Base-by-base conservation (phyloP, 805 yeast species). In the Ogataea naganishii region DNA sequence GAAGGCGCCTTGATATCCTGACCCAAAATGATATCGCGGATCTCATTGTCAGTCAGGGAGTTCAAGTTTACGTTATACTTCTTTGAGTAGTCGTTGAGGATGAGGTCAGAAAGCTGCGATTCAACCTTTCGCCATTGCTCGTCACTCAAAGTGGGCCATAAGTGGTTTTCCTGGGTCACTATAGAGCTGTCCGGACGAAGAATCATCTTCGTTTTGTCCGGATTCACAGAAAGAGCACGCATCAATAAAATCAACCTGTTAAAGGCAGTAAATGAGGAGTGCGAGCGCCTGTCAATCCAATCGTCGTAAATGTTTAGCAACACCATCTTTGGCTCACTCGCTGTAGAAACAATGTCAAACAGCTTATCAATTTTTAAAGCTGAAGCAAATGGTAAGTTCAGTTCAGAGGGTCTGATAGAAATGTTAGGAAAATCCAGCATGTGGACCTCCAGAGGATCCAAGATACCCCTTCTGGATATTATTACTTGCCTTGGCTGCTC, bases 341-440 rank as follows among this genome's bases (percentile, higher is more conserved):
- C 96, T 40, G 75, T 76, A 55, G 80, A 60, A 7, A 92, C 89
- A 30, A 83, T 62, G 35, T 83, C 84, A 1, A 80, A 71, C 26
- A 92, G 55, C 46, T 83, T 84, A 34, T 81, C 92, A 34, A 89
- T 72, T 47, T 79, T 73, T 66, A 92, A 56, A 0, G 94, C 83
- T 1, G 94, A 76, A 18, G 80, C 79, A 62, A 92, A 92, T 13
- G 99, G 98, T 36, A 92, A 58, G 41, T 79, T 80, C 32, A 92
- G 61, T 51, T 92, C 97, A 1, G 95, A 80, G 3, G 94, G 84
- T 31, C 96, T 70, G 20, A 92, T 80, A 0, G 89, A 71, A 29
- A 86, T 80, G 51, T 85, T 86, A 13, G 96, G 96, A 64, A 88
- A 92, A 52, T 92, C 97, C 32, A 89, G 69, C 95, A 92, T 83